Conservation (phyloP, 1,139 yeast genomes). For the Yamadazyma jaroonii region DNA sequence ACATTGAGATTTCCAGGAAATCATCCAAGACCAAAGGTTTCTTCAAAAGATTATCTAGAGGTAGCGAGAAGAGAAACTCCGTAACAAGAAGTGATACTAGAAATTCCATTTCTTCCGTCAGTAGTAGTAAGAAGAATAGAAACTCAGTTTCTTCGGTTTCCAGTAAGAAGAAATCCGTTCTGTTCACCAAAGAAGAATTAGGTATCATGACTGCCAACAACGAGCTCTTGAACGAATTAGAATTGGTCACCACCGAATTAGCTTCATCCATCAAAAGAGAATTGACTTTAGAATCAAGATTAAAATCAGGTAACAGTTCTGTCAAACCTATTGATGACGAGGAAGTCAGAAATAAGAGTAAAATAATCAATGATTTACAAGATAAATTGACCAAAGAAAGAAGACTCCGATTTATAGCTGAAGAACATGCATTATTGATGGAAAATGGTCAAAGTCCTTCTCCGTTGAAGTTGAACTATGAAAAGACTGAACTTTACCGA, state of each 20-base stretch:
- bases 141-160: neutral
- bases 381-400: slow-evolving; percentile 63
- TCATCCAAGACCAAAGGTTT: slow-evolving; percentile 26
- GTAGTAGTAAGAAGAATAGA: neutral
- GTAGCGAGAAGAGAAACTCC: neutral
- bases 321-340: slow-evolving; percentile 8
- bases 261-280: slow-evolving; percentile 72
- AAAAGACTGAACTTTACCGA: slow-evolving; percentile 51
- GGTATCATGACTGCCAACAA: slow-evolving; percentile 60
- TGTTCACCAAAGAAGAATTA: slow-evolving; percentile 57
- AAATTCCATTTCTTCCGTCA: slow-evolving; percentile 1
- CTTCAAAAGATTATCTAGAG: slow-evolving; percentile 32
- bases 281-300: slow-evolving; percentile 49
- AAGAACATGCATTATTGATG: slow-evolving; percentile 58
- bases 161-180: slow-evolving; percentile 7
- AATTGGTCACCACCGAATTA: slow-evolving; percentile 65
- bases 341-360: slow-evolving; percentile 42
- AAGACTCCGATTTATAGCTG: slow-evolving; percentile 62
- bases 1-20: slow-evolving; percentile 14
- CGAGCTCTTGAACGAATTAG: slow-evolving; percentile 59
- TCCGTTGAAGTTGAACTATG: slow-evolving; percentile 54
- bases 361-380: slow-evolving; percentile 50
- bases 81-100: neutral
- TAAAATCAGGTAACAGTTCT: slow-evolving; percentile 18
- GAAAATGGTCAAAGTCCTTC: slow-evolving; percentile 57